Conservation (phyloP, 805 yeast species). For the Brettanomyces sp. region DNA sequence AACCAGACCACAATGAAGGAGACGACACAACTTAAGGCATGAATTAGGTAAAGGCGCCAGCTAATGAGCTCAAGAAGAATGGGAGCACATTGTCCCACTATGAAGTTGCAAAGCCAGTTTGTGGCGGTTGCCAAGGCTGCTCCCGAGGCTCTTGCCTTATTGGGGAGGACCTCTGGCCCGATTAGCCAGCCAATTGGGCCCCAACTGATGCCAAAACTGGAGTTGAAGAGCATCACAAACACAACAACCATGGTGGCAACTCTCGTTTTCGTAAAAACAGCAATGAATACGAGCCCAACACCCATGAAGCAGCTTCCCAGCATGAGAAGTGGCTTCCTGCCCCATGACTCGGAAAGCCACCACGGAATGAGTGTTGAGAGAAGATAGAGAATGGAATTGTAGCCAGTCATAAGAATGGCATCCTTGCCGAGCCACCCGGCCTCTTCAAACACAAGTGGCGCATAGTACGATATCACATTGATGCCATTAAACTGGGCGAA, state of each 20-base stretch:
- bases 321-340: conserved; percentile 74
- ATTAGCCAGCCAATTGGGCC: conserved; percentile 91
- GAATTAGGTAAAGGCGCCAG: conserved; percentile 78
- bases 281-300: conserved; percentile 51
- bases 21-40: conserved; percentile 65
- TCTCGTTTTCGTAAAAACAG: conserved; percentile 58
- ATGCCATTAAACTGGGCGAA: conserved; percentile 93
- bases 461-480: conserved; percentile 86
- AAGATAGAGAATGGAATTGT: conserved; percentile 49
- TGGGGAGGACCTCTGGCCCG: conserved; percentile 74
- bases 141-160: conserved; percentile 78
- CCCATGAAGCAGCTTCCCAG: conserved; percentile 81
- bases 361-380: conserved; percentile 77
- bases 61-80: conserved; percentile 63
- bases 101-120: conserved; percentile 86
- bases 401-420: conserved; percentile 87
- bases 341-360: conserved; percentile 87
- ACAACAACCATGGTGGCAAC: conserved; percentile 41
- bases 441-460: conserved; percentile 87
- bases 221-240: conserved; percentile 71
- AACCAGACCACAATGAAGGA: conserved; percentile 66
- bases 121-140: conserved; percentile 87
- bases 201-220: conserved; percentile 85
- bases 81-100: conserved; percentile 90
- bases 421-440: conserved; percentile 91